Conservation (phyloP, 176 grass and related monocot species). For the Poa annua region DNA sequence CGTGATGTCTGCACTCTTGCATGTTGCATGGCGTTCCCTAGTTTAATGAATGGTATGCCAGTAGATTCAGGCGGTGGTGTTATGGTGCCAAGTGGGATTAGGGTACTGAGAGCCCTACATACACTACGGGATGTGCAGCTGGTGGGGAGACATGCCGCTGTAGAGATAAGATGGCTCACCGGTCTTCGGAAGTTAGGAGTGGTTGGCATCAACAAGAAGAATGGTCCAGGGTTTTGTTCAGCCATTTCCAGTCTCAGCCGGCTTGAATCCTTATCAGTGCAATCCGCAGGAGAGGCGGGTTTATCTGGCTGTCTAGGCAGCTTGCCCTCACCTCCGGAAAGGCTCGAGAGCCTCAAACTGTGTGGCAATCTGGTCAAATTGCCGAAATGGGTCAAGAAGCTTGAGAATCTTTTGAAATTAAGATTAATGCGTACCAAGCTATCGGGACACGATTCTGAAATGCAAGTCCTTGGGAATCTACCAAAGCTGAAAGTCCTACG, state of each 20-base stretch:
- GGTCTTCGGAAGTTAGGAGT: conserved; percentile 1
- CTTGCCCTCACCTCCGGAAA: background rate
- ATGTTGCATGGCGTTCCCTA: background rate
- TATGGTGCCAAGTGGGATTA: background rate
- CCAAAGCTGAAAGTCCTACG: background rate
- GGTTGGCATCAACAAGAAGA: background rate
- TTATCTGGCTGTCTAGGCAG: background rate
- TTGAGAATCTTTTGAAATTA: conserved; percentile 13
- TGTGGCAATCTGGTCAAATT: background rate
- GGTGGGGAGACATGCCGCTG: background rate
- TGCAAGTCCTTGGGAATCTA: background rate
- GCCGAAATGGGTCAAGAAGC: background rate
- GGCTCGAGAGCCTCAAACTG: conserved; percentile 6
- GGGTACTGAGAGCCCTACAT: background rate
- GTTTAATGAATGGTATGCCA: background rate
- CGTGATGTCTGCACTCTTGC: background rate
- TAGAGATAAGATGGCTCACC: background rate
- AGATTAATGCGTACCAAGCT: background rate
- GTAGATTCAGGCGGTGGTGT: background rate
- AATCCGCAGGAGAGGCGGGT: background rate
- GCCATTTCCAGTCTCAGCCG: background rate
- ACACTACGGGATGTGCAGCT: background rate
- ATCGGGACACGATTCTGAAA: background rate
- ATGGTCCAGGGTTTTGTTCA: background rate
- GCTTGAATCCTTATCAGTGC: background rate